Evolutionary conservation across 768 basidiomycete species (phyloP).

Genomic region (Naematelia aurantialba): DNA sequence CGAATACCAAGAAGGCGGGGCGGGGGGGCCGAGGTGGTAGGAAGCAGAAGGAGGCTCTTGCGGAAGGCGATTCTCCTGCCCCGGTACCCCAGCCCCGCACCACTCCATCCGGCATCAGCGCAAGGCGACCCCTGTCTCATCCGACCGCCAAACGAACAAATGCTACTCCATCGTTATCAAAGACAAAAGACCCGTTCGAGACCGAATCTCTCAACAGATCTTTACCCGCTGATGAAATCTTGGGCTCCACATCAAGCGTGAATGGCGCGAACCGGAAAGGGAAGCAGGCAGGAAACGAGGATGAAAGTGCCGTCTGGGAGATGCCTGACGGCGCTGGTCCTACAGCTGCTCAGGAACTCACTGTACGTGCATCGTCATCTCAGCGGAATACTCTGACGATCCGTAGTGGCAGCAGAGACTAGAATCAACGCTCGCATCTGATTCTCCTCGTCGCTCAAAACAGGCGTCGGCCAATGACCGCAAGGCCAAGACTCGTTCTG

Average conservation of each 20-base stretch:
- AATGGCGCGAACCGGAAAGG: conserved; percentile 5
- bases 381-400: background rate
- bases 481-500: background rate
- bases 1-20: background rate
- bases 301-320: conserved; percentile 40
- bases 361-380: conserved; percentile 21
- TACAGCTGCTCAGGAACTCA: conserved; percentile 20
- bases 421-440: conserved; percentile 4
- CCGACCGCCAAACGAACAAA: background rate
- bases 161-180: background rate
- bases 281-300: conserved; percentile 18
- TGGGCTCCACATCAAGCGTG: background rate
- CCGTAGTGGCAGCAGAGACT: conserved; percentile 39
- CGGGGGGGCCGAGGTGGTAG: background rate
- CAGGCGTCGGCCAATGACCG: conserved; percentile 1
- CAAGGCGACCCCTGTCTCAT: background rate
- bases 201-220: conserved; percentile 3
- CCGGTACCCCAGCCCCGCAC: background rate
- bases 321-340: conserved; percentile 26
- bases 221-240: conserved; percentile 4
- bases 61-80: background rate
- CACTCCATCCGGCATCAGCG: background rate
- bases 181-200: background rate
- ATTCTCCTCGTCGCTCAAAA: conserved; percentile 1
- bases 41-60: background rate